Conservation (phyloP, 139 green algal genomes). For the Haematococcus lacustris region DNA sequence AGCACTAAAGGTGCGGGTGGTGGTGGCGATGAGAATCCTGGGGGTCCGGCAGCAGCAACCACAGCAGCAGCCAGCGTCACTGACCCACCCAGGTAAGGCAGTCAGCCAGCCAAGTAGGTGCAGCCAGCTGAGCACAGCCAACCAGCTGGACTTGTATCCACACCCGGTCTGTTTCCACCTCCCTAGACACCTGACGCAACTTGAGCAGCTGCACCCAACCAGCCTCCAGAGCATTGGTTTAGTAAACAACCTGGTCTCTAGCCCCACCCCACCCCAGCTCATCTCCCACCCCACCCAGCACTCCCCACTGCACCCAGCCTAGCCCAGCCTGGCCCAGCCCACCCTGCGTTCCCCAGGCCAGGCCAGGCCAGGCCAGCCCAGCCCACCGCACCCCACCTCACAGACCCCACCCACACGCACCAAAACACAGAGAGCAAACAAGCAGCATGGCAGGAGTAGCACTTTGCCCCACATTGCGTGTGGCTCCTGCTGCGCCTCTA, state of each 20-base stretch:
- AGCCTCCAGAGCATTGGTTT: background rate
- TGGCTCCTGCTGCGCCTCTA: background rate
- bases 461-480: background rate
- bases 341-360: background rate
- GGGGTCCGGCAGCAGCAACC: constrained; percentile 29
- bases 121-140: background rate
- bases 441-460: background rate
- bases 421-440: background rate
- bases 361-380: background rate
- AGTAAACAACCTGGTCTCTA: too few relatives aligned
- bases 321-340: too few relatives aligned
- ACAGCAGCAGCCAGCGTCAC: constrained; percentile 23
- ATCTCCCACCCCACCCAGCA: too few relatives aligned
- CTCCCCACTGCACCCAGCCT: too few relatives aligned
- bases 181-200: background rate
- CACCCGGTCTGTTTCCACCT: background rate
- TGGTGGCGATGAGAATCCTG: constrained; percentile 48
- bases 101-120: background rate
- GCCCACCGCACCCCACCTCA: background rate
- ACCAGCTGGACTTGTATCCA: too few relatives aligned
- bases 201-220: background rate
- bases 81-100: constrained; percentile 41
- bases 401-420: background rate
- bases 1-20: constrained; percentile 52
- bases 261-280: too few relatives aligned